Base-by-base conservation (phyloP, 2,329 filamentous ascomycete genomes). In the Cladophialophora psammophila region DNA sequence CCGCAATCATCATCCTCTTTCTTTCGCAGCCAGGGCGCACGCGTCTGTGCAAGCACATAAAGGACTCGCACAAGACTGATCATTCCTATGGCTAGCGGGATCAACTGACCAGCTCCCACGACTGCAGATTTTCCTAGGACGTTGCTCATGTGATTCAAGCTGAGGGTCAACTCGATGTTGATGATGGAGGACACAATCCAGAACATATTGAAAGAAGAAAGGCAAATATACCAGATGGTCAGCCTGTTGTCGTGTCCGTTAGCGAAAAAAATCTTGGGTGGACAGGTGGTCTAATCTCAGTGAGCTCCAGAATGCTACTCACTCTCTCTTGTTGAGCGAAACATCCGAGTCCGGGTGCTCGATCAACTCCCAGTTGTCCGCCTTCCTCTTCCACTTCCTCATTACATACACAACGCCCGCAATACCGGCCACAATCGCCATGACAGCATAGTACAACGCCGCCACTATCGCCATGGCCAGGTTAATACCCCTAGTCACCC, bases 91-190 rank as follows among this genome's bases (percentile, higher is more conserved):
- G 42, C 50, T n/a, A 61, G 13, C 5, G 64, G 64, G 36, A 66
- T 63, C 53, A 66, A 26, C 48, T 66, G 64, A 8, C 64, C 64
- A 18, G 64, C 52, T 5, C 64, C 61, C 15, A 18, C 53, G 9
- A 59, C 45, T 1, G 60, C 60, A 8, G n/a, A 18, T 3, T 15
- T 35, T 2, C 54, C 59, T n/a, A 66, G 20, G 42, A 66, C 64
- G 40, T 66, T 63, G 15, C 42, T 34, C 31, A 66, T 66, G 60
- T 66, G 59, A 36, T 70, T 70, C 52, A 64, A 35, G 50, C 68
- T 68, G 18, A 70, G 52, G 10, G 66, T 68, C 32, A 70, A 12
- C 31, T 70, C 68, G 60, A 70, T 64, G 52, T 59, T 60, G 50
- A 62, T 15, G 18, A 69, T 69, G 48, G 60, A 18, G 50, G 64